Conservation (phyloP, 1,139 yeast genomes). For the Hemisphaericaspora subhashii region DNA sequence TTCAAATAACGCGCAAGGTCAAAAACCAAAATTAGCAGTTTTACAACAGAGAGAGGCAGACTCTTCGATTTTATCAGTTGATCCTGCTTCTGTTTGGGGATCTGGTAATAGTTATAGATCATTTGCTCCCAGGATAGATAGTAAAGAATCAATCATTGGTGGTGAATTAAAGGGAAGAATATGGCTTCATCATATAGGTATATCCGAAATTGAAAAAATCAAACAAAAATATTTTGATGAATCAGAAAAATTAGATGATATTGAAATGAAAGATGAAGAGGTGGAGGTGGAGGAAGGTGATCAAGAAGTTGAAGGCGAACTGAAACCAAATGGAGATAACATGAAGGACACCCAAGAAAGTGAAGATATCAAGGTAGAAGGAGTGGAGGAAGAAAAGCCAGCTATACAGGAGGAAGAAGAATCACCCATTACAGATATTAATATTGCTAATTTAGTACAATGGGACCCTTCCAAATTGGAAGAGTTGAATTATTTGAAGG, state of each 20-base stretch:
- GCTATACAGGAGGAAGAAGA: slow-evolving; percentile 8
- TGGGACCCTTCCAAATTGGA: slow-evolving; percentile 40
- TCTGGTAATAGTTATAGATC: slow-evolving; percentile 54
- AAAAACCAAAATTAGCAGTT: slow-evolving; percentile 18
- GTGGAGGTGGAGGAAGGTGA: slow-evolving; percentile 14
- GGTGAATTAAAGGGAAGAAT: slow-evolving; percentile 63
- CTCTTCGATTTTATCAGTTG: slow-evolving; percentile 8
- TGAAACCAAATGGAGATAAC: slow-evolving; percentile 10
- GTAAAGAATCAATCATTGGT: slow-evolving; percentile 65
- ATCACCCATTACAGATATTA: slow-evolving; percentile 20
- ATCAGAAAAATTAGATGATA: slow-evolving; percentile 10
- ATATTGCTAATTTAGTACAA: slow-evolving; percentile 33
- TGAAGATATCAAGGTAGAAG: slow-evolving; percentile 4
- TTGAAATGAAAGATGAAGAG: slow-evolving; percentile 7
- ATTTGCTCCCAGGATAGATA: slow-evolving; percentile 81
- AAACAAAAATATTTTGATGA: slow-evolving; percentile 26
- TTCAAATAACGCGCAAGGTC: slow-evolving; percentile 14
- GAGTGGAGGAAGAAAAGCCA: slow-evolving; percentile 10
- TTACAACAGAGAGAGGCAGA: slow-evolving; percentile 18
- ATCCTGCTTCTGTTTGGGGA: slow-evolving; percentile 18
- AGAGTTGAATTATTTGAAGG: slow-evolving; percentile 26
- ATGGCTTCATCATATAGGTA: slow-evolving; percentile 80
- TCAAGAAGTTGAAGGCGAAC: slow-evolving; percentile 9
- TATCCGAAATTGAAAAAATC: slow-evolving; percentile 44
- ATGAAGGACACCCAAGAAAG: slow-evolving; percentile 3